Evolutionary conservation across 2,329 filamentous ascomycete genomes (phyloP).

Genomic region (Lecanoromycetidae sp.): DNA sequence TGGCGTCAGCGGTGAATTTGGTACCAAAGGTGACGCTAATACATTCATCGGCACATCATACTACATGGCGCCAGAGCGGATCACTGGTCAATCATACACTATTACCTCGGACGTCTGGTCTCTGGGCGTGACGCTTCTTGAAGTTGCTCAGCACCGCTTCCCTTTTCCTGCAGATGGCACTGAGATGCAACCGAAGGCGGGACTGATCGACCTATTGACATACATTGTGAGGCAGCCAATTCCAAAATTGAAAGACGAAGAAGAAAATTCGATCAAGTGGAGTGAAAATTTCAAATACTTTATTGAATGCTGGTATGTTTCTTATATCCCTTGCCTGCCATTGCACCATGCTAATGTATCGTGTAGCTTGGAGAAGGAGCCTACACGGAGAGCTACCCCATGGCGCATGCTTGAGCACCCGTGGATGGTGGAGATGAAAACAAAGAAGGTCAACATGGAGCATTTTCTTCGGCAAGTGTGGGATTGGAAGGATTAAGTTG

Average conservation of each 20-base stretch:
- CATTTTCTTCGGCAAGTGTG: slow-evolving; percentile 90
- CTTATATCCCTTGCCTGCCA: slow-evolving; percentile 23
- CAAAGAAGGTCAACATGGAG: slow-evolving; percentile 94
- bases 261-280: slow-evolving; percentile 75
- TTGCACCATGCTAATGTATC: not conserved
- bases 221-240: slow-evolving; percentile 96
- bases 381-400: slow-evolving; percentile 71
- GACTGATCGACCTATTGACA: slow-evolving; percentile 86
- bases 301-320: slow-evolving; percentile 97
- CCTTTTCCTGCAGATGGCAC: slow-evolving; percentile 95
- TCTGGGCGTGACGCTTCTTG: slow-evolving; percentile 87
- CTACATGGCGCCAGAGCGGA: slow-evolving; percentile 98
- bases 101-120: slow-evolving; percentile 99
- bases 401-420: slow-evolving; percentile 99
- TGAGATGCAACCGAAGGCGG: slow-evolving; percentile 85
- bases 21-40: slow-evolving; percentile 95
- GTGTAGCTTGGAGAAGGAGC: slow-evolving; percentile 84
- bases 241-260: slow-evolving; percentile 86
- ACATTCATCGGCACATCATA: slow-evolving; percentile 98
- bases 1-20: slow-evolving; percentile 93
- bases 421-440: slow-evolving; percentile 95
- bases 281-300: slow-evolving; percentile 98
- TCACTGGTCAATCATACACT: slow-evolving; percentile 94
- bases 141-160: slow-evolving; percentile 97
- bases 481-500: slow-evolving; percentile 79